Conservation (phyloP, 805 yeast genomes). For the Sugiyamaella valdiviana region DNA sequence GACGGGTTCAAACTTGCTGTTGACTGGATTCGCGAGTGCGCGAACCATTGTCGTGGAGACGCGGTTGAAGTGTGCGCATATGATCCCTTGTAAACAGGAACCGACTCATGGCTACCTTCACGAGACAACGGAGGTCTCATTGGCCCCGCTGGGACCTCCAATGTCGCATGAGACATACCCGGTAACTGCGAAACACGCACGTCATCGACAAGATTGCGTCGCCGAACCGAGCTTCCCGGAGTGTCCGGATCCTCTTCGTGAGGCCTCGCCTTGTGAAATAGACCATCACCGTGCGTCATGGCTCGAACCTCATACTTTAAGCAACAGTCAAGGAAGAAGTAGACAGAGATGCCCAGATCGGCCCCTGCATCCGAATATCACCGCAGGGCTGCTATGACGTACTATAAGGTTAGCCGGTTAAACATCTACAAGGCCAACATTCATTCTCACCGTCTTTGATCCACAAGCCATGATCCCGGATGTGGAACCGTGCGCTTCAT, state of each 20-base stretch:
- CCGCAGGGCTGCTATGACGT: too few relatives aligned
- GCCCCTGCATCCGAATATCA: too few relatives aligned
- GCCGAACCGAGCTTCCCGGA: neutral
- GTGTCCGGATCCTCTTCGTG: too few relatives aligned
- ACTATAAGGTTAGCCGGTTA: too few relatives aligned
- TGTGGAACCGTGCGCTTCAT: constrained; percentile 23
- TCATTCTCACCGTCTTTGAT: too few relatives aligned
- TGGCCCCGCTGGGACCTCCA: neutral
- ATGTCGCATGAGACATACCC: neutral
- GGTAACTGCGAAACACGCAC: neutral
- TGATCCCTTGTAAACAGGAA: constrained; percentile 9
- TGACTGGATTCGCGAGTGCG: neutral
- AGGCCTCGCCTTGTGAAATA: too few relatives aligned
- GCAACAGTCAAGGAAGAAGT: too few relatives aligned
- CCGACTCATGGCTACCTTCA: neutral
- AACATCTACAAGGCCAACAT: too few relatives aligned
- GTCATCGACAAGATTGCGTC: neutral
- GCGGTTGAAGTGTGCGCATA: neutral
- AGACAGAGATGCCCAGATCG: too few relatives aligned
- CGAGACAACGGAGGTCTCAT: neutral
- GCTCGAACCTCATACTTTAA: too few relatives aligned
- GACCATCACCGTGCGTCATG: too few relatives aligned
- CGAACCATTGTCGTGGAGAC: neutral
- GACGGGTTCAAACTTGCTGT: neutral
- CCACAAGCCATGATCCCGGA: neutral